These are phyloP conservation scores for Cenchrus purpureus DNA, from an alignment of 176 grass and related monocot species.

Conservation along the genomic window DNA sequence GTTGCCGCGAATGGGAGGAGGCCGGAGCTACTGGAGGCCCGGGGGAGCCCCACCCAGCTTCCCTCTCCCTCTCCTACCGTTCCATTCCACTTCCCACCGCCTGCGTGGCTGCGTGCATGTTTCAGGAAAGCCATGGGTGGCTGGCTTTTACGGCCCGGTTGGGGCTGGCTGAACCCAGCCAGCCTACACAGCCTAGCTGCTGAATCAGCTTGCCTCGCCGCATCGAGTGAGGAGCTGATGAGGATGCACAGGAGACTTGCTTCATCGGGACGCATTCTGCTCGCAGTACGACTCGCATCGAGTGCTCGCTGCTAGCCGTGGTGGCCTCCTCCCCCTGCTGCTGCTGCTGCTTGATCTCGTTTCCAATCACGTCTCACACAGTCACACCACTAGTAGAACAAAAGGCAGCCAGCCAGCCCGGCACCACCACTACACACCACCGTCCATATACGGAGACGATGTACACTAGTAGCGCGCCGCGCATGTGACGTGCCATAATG, in stretches of 20 bases:
- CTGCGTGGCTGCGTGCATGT: not conserved
- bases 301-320: too few species aligned
- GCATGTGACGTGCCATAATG: conserved; percentile 50
- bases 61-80: not conserved
- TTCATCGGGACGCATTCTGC: too few species aligned
- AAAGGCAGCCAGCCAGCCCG: too few species aligned
- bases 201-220: not conserved
- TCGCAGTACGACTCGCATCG: too few species aligned
- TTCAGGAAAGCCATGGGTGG: not conserved
- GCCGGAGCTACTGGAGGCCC: not conserved
- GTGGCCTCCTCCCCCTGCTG: too few species aligned
- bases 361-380: too few species aligned
- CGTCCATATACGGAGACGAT: not conserved
- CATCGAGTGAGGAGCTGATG: too few species aligned
- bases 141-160: not conserved
- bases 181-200: not conserved
- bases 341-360: too few species aligned
- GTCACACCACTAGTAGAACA: too few species aligned
- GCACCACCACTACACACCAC: not conserved
- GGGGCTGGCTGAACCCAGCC: not conserved
- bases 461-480: not conserved
- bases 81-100: too few species aligned
- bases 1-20: not conserved
- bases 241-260: too few species aligned
- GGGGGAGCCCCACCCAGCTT: not conserved